phyloP scores from a whole-genome alignment of 2,329 filamentous ascomycete genomes.

The Colletotrichum musae region DNA sequence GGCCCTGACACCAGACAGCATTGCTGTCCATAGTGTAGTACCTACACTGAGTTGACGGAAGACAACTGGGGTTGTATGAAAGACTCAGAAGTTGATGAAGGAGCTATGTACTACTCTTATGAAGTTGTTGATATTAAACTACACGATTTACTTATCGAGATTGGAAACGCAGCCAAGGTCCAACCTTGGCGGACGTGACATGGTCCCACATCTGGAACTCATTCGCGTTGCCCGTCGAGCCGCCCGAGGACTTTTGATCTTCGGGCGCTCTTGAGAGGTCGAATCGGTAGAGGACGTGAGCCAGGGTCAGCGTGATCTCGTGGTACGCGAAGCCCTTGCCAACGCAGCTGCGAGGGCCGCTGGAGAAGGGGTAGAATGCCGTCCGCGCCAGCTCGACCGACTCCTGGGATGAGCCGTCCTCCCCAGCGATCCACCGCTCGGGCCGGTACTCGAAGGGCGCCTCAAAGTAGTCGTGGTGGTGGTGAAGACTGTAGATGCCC shows the following conservation, averaged over 20 bases:
- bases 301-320: conserved; percentile 30
- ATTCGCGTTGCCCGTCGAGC: conserved; percentile 28
- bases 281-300: conserved; percentile 22
- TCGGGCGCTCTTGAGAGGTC: conserved; percentile 8
- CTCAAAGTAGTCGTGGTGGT: conserved; percentile 21
- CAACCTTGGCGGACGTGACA: conserved; percentile 27
- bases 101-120: background rate
- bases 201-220: conserved; percentile 34
- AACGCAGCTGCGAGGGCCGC: conserved; percentile 25
- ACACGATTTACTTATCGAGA: background rate
- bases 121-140: background rate
- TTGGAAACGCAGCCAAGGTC: conserved; percentile 26
- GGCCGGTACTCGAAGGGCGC: conserved; percentile 20
- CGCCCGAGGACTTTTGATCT: conserved; percentile 19
- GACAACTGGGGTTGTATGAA: no score
- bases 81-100: no score
- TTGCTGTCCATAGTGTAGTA: background rate
- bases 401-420: conserved; percentile 62
- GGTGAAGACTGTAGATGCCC: conserved; percentile 43
- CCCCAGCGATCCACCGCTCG: conserved; percentile 25
- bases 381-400: conserved; percentile 70
- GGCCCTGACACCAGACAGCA: background rate
- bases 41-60: background rate
- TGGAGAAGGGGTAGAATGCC: conserved; percentile 27
- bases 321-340: conserved; percentile 27